These are phyloP conservation scores for Nitzschia sp. DNA, from an alignment of 108 stramenopile species.

Conservation along the genomic window DNA sequence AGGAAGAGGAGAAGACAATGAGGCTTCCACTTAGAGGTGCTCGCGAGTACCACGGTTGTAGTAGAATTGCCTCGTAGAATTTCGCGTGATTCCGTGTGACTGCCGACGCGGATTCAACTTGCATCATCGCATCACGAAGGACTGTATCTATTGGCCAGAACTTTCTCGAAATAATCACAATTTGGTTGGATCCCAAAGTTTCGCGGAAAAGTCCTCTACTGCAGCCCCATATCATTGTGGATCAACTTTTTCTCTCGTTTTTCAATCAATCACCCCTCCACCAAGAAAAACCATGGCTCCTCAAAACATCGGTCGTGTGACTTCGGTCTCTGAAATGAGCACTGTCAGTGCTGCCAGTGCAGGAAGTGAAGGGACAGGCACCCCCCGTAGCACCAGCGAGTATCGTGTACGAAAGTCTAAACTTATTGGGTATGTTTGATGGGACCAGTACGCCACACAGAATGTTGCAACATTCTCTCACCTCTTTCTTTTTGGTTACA, in stretches of 20 bases:
- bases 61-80: constrained; percentile 32
- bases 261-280: neutral
- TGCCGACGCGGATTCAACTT: constrained; percentile 4
- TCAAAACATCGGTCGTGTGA: constrained; percentile 33
- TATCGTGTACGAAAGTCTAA: constrained; percentile 57
- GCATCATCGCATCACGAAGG: constrained; percentile 13
- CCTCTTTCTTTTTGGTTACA: constrained; percentile 11
- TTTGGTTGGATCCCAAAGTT: too few relatives aligned
- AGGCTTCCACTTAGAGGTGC: too few relatives aligned
- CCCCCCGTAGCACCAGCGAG: constrained; percentile 19
- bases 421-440: constrained; percentile 59
- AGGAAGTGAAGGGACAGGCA: constrained; percentile 8
- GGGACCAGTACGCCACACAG: neutral
- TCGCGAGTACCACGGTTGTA: constrained; percentile 58
- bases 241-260: too few relatives aligned
- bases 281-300: constrained; percentile 25
- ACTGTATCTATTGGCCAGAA: too few relatives aligned
- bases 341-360: constrained; percentile 20
- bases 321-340: constrained; percentile 34
- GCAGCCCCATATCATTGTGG: too few relatives aligned
- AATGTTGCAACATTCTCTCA: neutral
- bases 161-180: too few relatives aligned
- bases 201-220: too few relatives aligned
- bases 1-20: too few relatives aligned
- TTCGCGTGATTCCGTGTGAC: neutral